Evolutionary conservation across 2,329 filamentous ascomycete species (phyloP), one percentile per base, ranked within the genome.

Genomic region (Cucurbitaria berberidis): DNA sequence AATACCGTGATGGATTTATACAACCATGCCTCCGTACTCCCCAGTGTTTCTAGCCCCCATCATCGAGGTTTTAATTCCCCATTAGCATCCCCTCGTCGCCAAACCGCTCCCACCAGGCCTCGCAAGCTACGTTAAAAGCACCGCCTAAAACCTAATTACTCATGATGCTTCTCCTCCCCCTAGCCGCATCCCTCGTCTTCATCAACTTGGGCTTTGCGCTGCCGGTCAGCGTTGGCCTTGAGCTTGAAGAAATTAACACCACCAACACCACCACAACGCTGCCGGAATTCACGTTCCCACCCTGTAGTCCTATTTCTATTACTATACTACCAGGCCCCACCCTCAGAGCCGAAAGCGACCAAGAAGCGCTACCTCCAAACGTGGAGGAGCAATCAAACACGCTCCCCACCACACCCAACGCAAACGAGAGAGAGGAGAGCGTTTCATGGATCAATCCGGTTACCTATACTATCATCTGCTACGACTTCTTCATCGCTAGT

Each of bases 381-480:
- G 11, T 18, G 3, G 41, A n/a, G 5, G n/a, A 10, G 7, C 24
- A 34, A 22, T 39, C 24, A 9, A 21, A n/a, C n/a, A n/a, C n/a
- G n/a, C n/a, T n/a, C n/a, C n/a, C 47, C 30, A 34, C 51, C n/a
- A 24, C 11, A 10, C 16, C 18, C 7, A 15, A 16, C 5, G 16
- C 16, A 26, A 21, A 27, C 32, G 15, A 34, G 5, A n/a, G 18
- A 15, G 16, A 38, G 0, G 7, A 8, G n/a, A 13, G 6, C 21
- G 5, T 58, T 40, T 35, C 52, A 35, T 48, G 46, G 49, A 6
- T 67, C 51, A 34, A 49, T 46, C 46, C 56, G 7, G 54, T 46
- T 3, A 56, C 60, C 0, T 56, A 57, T 26, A 43, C 48, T 11
- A 55, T 70, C 1, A n/a, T 69, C 0, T 57, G 50, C 46, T 68